phyloP scores from a whole-genome alignment of 768 basidiomycete genomes.

The Auriscalpium orientale region DNA sequence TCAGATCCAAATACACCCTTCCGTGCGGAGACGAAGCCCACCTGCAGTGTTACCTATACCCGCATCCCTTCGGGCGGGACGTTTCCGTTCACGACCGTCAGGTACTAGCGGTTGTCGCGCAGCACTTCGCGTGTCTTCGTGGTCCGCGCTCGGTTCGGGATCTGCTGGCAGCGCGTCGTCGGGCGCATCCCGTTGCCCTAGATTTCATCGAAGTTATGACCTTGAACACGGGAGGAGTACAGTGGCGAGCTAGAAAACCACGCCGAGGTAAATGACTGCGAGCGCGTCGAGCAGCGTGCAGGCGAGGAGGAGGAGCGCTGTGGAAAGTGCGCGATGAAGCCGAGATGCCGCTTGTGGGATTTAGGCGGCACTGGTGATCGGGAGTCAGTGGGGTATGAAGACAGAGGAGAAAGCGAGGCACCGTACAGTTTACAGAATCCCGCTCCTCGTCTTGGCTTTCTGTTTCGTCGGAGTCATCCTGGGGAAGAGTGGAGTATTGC shows the following conservation, averaged over 20 bases:
- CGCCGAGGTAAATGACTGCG: not conserved
- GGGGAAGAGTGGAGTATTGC: too few relatives aligned
- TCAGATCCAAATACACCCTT: too few relatives aligned
- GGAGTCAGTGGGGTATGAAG: too few relatives aligned
- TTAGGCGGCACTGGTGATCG: too few relatives aligned
- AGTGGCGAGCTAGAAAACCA: not conserved
- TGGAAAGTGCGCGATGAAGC: not conserved
- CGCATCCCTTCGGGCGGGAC: not conserved
- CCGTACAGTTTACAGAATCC: too few relatives aligned
- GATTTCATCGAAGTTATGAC: not conserved
- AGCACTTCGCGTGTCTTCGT: not conserved
- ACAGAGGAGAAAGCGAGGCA: too few relatives aligned
- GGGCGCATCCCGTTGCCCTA: not conserved
- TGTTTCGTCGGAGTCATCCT: too few relatives aligned
- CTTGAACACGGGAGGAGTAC: not conserved
- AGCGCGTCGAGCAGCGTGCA: not conserved
- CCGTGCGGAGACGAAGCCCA: not conserved
- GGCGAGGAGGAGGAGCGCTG: not conserved
- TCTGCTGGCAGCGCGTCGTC: not conserved
- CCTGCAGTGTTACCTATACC: not conserved
- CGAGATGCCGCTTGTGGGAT: too few relatives aligned
- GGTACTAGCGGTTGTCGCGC: not conserved
- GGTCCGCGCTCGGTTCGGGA: not conserved
- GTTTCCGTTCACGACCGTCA: not conserved
- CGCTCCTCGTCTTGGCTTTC: too few relatives aligned